Conservation (phyloP, 2,329 filamentous ascomycete species). For the Cercospora nicotianae region DNA sequence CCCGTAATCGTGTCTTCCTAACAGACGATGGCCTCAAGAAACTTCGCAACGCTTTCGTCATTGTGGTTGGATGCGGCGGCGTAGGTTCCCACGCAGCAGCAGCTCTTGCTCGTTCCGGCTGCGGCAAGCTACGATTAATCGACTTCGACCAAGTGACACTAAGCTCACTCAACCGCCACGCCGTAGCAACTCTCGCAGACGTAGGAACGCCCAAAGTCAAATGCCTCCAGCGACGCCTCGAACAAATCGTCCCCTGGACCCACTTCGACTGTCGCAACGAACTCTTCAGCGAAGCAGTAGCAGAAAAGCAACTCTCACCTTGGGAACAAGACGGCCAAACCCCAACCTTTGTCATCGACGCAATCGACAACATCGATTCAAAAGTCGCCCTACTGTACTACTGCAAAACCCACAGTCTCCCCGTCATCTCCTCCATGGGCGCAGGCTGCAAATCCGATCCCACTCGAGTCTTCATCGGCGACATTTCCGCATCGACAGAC, state of each 20-base stretch:
- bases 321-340: constrained; percentile 60
- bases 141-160: constrained; percentile 98
- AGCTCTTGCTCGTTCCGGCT: constrained; percentile 83
- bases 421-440: constrained; percentile 92
- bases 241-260: constrained; percentile 89
- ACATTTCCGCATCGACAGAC: constrained; percentile 84
- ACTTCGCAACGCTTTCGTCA: constrained; percentile 77
- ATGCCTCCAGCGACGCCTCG: constrained; percentile 74
- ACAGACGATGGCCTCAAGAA: constrained; percentile 76
- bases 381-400: constrained; percentile 90
- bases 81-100: constrained; percentile 91
- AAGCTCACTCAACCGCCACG: constrained; percentile 92
- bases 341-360: constrained; percentile 90
- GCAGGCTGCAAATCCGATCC: constrained; percentile 89
- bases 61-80: constrained; percentile 90
- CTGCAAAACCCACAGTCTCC: constrained; percentile 74
- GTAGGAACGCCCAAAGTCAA: constrained; percentile 91
- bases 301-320: constrained; percentile 64
- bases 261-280: constrained; percentile 83
- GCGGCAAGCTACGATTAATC: constrained; percentile 81
- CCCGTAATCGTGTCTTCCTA: constrained; percentile 88
- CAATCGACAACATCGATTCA: constrained; percentile 97
- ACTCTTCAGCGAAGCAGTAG: constrained; percentile 71
- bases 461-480: constrained; percentile 83
- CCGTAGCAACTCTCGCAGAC: constrained; percentile 88